phyloP scores from a whole-genome alignment of 2,329 filamentous ascomycete species.

The Trichophyton benhamiae region DNA sequence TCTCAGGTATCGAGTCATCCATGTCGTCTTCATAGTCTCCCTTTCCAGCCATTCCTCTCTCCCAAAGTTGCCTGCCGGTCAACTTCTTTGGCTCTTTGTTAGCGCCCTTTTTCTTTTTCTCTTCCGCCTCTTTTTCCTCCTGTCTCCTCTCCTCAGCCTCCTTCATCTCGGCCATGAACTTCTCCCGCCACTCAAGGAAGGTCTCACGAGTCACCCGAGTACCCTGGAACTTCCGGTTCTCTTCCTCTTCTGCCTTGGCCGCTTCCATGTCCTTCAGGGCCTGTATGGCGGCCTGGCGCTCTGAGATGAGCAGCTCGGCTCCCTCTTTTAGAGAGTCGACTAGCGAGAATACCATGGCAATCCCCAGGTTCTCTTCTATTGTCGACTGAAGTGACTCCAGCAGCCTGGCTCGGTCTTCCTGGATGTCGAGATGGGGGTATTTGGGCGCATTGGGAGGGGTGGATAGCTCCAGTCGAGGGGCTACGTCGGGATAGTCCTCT shows the following conservation, averaged over 20 bases:
- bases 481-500: slow-evolving; percentile 77
- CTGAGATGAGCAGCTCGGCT: slow-evolving; percentile 71
- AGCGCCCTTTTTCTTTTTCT: slow-evolving; percentile 64
- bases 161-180: slow-evolving; percentile 68
- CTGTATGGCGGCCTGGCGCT: slow-evolving; percentile 55
- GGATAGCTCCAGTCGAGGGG: slow-evolving; percentile 69
- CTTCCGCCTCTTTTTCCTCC: slow-evolving; percentile 65
- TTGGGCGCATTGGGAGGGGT: slow-evolving; percentile 56
- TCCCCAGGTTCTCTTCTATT: slow-evolving; percentile 85
- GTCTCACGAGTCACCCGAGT: slow-evolving; percentile 75
- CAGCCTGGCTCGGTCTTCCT: slow-evolving; percentile 64
- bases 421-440: slow-evolving; percentile 64
- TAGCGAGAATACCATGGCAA: slow-evolving; percentile 94
- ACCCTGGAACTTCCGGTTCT: slow-evolving; percentile 94
- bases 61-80: slow-evolving; percentile 66
- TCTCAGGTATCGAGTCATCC: slow-evolving; percentile 47
- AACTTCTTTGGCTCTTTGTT: slow-evolving; percentile 56
- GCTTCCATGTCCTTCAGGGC: slow-evolving; percentile 41
- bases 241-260: slow-evolving; percentile 62
- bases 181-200: slow-evolving; percentile 70
- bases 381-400: slow-evolving; percentile 59
- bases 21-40: slow-evolving; percentile 55
- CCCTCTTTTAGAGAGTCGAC: slow-evolving; percentile 77
- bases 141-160: slow-evolving; percentile 55
- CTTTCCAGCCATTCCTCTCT: slow-evolving; percentile 57